Percentiles rank a stretch among this genome's conserved stretches.
Evolutionary conservation across 1,139 yeast species (phyloP).

Genomic region (Suhomyces terraborum): DNA sequence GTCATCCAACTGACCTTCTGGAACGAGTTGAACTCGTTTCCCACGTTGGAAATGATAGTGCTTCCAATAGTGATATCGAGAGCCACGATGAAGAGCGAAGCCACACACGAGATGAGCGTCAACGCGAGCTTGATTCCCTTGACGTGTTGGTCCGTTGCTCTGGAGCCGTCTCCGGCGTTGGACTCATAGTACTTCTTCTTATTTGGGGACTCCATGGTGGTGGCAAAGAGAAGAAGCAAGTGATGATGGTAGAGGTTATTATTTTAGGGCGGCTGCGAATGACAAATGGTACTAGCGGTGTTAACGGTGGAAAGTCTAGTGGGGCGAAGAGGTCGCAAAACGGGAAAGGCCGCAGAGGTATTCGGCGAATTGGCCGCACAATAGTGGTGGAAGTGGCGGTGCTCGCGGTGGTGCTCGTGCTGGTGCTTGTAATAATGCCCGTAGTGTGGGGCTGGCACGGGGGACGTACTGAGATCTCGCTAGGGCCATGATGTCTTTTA

Average conservation of each 20-base stretch:
- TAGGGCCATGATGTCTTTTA: no score
- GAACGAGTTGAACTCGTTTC: conserved; percentile 53
- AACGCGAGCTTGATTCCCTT: conserved; percentile 43
- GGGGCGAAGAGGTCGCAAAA: no score
- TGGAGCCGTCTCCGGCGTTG: conserved; percentile 62
- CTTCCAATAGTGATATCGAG: conserved; percentile 69
- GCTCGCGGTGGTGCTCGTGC: no score
- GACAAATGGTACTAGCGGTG: no score
- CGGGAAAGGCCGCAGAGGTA: no score
- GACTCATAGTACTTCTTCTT: conserved; percentile 34
- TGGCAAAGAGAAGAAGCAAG: background rate
- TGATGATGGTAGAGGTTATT: background rate
- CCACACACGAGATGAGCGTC: conserved; percentile 48
- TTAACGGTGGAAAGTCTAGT: no score
- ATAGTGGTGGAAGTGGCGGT: no score
- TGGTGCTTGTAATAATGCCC: no score
- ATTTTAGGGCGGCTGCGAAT: background rate
- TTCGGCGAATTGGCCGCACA: no score
- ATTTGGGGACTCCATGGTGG: background rate
- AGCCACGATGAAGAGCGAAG: conserved; percentile 61
- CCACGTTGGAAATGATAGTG: conserved; percentile 58
- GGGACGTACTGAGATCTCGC: no score
- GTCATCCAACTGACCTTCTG: conserved; percentile 63
- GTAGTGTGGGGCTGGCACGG: no score
- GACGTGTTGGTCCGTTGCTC: conserved; percentile 49